Conservation (phyloP, 1,284 basidiomycete species). For the Irpex lacteus region DNA sequence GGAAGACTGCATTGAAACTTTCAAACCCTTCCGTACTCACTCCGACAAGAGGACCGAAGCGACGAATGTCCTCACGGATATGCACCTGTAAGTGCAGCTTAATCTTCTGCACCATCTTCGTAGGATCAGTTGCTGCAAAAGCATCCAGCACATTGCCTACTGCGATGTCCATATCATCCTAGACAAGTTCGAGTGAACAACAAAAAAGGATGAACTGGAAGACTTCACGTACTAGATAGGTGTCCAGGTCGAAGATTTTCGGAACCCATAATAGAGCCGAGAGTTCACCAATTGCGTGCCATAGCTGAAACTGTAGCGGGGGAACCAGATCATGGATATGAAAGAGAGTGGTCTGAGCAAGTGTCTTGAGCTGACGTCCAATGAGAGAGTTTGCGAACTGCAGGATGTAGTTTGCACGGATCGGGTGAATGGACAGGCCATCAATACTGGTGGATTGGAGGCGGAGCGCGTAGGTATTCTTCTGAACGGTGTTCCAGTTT, state of each 20-base stretch:
- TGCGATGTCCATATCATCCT: constrained; percentile 21
- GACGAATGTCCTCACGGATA: constrained; percentile 18
- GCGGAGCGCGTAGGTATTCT: constrained; percentile 10
- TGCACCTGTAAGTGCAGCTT: constrained; percentile 28
- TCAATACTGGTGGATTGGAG: constrained; percentile 17
- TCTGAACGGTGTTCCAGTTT: constrained; percentile 11
- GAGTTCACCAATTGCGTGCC: constrained; percentile 32
- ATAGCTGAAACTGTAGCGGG: constrained; percentile 1
- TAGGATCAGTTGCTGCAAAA: constrained; percentile 20
- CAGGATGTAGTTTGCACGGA: constrained; percentile 22
- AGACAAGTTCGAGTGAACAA: background rate
- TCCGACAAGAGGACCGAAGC: constrained; percentile 12
- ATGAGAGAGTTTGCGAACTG: constrained; percentile 23
- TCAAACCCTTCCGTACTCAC: constrained; percentile 41
- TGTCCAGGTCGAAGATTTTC: constrained; percentile 31
- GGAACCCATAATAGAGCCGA: constrained; percentile 33
- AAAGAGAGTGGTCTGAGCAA: constrained; percentile 19
- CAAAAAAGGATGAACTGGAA: background rate
- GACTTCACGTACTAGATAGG: constrained; percentile 28
- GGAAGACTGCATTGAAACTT: constrained; percentile 44
- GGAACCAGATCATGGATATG: constrained; percentile 22
- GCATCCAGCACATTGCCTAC: constrained; percentile 22
- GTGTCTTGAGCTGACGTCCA: constrained; percentile 22
- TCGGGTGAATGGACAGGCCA: constrained; percentile 18
- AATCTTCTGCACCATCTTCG: constrained; percentile 20